Conservation (phyloP, 2,329 filamentous ascomycete genomes). For the Fusarium mangiferae region DNA sequence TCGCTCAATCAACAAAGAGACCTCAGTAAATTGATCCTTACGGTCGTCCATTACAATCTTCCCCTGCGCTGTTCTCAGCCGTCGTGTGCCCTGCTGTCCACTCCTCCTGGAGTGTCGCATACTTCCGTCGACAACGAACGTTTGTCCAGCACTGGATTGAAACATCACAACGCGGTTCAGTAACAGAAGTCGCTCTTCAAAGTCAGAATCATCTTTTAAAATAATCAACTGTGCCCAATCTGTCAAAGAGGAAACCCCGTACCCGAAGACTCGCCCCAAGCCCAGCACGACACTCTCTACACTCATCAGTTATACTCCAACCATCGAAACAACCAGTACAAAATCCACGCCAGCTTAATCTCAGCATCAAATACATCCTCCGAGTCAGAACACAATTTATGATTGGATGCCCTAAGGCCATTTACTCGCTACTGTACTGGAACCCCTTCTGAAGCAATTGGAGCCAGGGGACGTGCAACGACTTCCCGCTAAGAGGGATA, state of each 20-base stretch:
- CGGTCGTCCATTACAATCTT: fast-evolving
- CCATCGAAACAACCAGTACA: not conserved
- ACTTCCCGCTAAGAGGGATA: not conserved
- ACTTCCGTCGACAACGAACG: not conserved
- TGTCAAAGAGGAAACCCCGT: not conserved
- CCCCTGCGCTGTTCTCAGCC: not conserved
- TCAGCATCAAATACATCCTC: fast-evolving
- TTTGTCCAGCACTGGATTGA: not conserved
- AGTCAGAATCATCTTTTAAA: fast-evolving
- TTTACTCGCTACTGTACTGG: not conserved
- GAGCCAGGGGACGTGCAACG: not conserved
- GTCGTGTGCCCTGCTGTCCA: not conserved
- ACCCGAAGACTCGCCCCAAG: not conserved
- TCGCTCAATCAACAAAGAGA: fast-evolving
- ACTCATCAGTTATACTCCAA: not conserved
- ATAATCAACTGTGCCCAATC: fast-evolving
- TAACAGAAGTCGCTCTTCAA: not conserved
- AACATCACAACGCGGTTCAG: not conserved
- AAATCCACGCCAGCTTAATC: not conserved
- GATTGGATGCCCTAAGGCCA: not conserved
- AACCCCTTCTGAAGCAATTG: not conserved
- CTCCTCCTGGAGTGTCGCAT: not conserved
- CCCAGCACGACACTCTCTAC: not conserved
- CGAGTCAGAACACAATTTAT: fast-evolving
- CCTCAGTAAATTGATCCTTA: fast-evolving